Percentiles rank a stretch among this genome's conserved stretches.
Evolutionary conservation across 148 eudicot genomes (phyloP).

Genomic region (Rhododendron ferrugineum): DNA sequence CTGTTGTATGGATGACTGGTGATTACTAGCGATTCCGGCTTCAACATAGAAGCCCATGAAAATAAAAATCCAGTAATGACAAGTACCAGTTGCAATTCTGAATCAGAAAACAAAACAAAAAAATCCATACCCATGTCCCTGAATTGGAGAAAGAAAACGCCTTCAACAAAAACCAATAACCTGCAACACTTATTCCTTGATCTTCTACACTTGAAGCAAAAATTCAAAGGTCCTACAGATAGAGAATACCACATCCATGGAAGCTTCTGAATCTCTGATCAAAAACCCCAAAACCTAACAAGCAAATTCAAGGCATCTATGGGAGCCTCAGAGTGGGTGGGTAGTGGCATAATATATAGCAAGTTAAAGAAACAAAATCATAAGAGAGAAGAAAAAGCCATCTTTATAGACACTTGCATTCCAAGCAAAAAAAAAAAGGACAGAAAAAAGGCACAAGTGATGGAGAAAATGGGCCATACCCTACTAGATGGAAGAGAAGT

Average conservation of each 20-base stretch:
- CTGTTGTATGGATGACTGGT: too few species aligned
- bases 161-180: background rate
- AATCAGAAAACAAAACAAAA: constrained; percentile 1
- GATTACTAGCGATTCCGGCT: background rate
- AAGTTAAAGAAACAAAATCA: constrained; percentile 23
- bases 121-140: constrained; percentile 17
- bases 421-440: constrained; percentile 29
- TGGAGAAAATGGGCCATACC: constrained; percentile 50
- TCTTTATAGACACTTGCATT: constrained; percentile 52
- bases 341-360: background rate
- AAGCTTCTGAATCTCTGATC: background rate
- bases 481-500: constrained; percentile 63
- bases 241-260: background rate
- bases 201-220: background rate
- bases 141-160: background rate
- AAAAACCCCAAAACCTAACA: background rate
- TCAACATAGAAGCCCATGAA: background rate
- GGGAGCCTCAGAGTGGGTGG: constrained; percentile 10
- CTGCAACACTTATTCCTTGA: background rate
- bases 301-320: constrained; percentile 1
- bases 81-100: background rate
- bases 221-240: constrained; percentile 4
- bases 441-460: constrained; percentile 7
- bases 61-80: background rate
- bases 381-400: constrained; percentile 8